Base-by-base conservation (phyloP, 257 asterid genomes). In the Solanum okadae region DNA sequence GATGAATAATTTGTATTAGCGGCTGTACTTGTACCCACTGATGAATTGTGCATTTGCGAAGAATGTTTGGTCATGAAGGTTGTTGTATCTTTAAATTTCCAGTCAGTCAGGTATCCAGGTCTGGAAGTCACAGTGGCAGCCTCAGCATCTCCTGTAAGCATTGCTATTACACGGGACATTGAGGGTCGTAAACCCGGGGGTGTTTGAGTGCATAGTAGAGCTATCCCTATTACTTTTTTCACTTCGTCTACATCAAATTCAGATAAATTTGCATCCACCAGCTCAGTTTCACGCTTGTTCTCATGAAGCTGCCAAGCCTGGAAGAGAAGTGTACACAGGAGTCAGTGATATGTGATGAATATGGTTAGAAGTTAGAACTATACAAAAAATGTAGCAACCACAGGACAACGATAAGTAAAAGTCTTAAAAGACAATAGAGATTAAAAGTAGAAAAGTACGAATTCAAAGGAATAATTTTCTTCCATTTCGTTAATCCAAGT, bases 161-260 rank as follows among this genome's bases (percentile, higher is more conserved):
- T 94, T 0, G 94, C 94, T 88, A 94, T 92, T 8, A 89, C 96
- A 56, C 96, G 96, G 31, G 98, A 93, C 98, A 93, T 94, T n/a
- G 91, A 88, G 10, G 96, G 98, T 10, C 96, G 91, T 44, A 88
- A 12, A 11, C 89, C 56, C 4, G 96, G 98, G 38, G 94, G 75
- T 44, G 96, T 89, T 82, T 95, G 97, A 33, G 94, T 95, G 92
- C 97, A 95, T 16, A 94, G 89, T 68, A 95, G 95, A 37, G 95
- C 91, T 6, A 93, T 88, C 42, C 91, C 93, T 22, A 95, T 91
- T 20, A 93, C 89, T 70, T 92, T 92, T 86, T 81, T 90, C 10
- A 91, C 96, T 84, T 92, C 94, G 6, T 88, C 87, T 1, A 71
- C 90, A 3, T 94, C 83, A 86, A 89, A 91, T 22, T 90, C 81